Percentiles rank a stretch among this genome's conserved stretches.
These are phyloP conservation scores for Lepiota subincarnata DNA, from an alignment of 768 basidiomycete species.

Conservation along the genomic window DNA sequence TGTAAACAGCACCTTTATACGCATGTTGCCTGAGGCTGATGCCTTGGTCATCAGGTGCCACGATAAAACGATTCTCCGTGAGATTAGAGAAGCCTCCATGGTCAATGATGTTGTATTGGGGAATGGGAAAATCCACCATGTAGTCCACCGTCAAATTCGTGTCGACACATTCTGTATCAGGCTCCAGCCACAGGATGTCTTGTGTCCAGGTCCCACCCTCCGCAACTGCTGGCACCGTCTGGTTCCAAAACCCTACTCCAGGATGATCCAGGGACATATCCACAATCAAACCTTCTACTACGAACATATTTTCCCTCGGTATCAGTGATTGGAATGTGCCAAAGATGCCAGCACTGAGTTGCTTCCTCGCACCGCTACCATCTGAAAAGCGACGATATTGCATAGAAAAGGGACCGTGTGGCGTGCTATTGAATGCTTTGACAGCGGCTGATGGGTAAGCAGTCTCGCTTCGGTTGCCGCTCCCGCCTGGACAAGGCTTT, in stretches of 20 bases:
- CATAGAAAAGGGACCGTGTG: not conserved
- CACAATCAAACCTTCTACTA: not conserved
- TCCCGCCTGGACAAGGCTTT: too few relatives aligned
- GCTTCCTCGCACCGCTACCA: not conserved
- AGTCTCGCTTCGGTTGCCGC: not conserved
- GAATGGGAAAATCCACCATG: not conserved
- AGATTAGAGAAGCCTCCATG: not conserved
- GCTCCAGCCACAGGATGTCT: slow-evolving; percentile 1
- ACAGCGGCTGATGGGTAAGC: not conserved
- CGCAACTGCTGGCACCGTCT: not conserved
- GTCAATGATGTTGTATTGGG: not conserved
- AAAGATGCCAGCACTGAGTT: not conserved
- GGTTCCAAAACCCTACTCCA: slow-evolving; percentile 3
- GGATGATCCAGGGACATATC: not conserved
- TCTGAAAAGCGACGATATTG: not conserved
- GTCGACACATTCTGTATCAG: not conserved
- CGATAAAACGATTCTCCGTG: slow-evolving; percentile 6
- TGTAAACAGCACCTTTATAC: slow-evolving; percentile 18
- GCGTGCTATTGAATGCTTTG: not conserved
- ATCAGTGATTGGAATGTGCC: not conserved
- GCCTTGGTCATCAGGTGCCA: slow-evolving; percentile 15
- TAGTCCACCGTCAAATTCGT: not conserved
- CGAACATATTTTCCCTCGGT: not conserved
- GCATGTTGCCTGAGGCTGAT: slow-evolving; percentile 16
- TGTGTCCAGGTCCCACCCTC: not conserved